Conservation (phyloP, 768 basidiomycete species). For the Mycena maculata region DNA sequence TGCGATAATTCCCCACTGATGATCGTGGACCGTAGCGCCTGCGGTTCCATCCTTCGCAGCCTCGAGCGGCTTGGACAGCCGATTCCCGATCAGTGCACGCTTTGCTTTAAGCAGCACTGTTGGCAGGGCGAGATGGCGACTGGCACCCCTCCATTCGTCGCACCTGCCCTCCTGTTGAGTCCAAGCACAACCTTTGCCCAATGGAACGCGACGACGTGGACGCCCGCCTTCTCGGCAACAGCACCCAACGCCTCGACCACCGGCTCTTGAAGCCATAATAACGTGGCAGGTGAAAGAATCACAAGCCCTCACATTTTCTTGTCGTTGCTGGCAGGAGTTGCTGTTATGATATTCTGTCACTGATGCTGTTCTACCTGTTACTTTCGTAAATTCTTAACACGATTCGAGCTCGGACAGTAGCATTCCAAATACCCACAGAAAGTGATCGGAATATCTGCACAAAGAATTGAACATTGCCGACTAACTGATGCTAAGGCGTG, state of each 20-base stretch:
- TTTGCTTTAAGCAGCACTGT: conserved; percentile 16
- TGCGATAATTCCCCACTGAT: conserved; percentile 8
- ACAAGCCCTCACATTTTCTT: conserved; percentile 3
- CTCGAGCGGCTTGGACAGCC: conserved; percentile 19
- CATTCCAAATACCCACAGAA: too few relatives aligned
- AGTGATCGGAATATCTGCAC: too few relatives aligned
- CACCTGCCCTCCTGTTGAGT: conserved; percentile 15
- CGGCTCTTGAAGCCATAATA: background rate
- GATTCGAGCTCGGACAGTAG: too few relatives aligned
- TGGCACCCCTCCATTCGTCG: conserved; percentile 20
- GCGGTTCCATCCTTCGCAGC: conserved; percentile 24
- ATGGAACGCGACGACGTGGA: conserved; percentile 21
- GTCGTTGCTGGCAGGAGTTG: conserved; percentile 1
- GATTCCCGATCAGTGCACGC: conserved; percentile 20
- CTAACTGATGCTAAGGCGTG: too few relatives aligned
- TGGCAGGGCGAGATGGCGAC: conserved; percentile 19
- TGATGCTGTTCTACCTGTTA: too few relatives aligned
- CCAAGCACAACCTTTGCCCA: conserved; percentile 16
- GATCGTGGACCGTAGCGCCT: conserved; percentile 11
- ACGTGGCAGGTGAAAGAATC: conserved; percentile 5
- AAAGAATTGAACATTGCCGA: too few relatives aligned
- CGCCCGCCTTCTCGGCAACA: conserved; percentile 14
- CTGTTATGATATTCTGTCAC: conserved; percentile 6
- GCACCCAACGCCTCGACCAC: background rate
- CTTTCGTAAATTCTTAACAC: too few relatives aligned